These are phyloP conservation scores for Dactylis glomerata DNA, from an alignment of 176 grass and related monocot genomes.

Conservation along the genomic window DNA sequence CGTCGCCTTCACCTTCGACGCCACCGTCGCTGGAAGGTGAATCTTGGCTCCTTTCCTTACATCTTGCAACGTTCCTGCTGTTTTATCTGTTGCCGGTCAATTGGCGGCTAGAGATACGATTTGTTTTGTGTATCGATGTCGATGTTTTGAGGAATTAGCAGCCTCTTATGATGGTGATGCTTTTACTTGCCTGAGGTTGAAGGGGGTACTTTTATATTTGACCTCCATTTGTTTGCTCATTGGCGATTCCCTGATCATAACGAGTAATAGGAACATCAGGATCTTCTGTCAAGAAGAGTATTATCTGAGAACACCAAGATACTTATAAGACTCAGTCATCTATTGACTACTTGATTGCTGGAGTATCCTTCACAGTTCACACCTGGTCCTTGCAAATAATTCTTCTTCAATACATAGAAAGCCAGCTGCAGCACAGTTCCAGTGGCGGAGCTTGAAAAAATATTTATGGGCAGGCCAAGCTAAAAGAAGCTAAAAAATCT, in stretches of 20 bases:
- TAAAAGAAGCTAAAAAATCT: too few species aligned
- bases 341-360: neutral
- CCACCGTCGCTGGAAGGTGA: constrained; percentile 80
- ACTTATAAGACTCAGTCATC: neutral
- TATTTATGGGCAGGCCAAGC: too few species aligned
- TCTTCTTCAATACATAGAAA: neutral
- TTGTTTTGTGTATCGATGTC: constrained; percentile 12
- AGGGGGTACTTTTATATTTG: neutral
- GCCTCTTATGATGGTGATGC: neutral
- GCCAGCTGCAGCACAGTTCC: neutral
- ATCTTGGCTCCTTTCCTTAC: constrained; percentile 5
- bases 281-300: neutral
- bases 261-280: neutral
- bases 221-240: neutral
- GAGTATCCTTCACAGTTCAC: neutral
- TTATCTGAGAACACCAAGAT: constrained; percentile 1
- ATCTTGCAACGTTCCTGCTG: neutral
- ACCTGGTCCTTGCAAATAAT: constrained; percentile 10
- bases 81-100: neutral
- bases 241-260: neutral
- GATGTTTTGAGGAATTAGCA: constrained; percentile 28
- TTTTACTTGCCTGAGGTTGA: neutral
- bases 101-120: neutral
- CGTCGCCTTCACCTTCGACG: constrained; percentile 88
- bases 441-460: too few species aligned